phyloP scores from a whole-genome alignment of 257 asterid species.

The Solanum piurae region DNA sequence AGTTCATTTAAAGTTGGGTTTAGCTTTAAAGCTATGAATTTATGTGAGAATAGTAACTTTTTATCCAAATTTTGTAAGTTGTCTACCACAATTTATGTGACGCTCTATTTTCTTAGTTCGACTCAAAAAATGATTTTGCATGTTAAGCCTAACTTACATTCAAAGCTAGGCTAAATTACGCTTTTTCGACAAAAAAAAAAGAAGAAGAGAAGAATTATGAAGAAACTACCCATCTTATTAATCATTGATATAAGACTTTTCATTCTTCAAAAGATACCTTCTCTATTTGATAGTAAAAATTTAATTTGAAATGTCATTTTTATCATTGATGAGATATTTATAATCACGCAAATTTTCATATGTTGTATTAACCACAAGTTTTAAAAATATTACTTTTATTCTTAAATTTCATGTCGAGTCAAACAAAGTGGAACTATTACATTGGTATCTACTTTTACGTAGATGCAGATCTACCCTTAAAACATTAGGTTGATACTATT shows the following conservation, averaged over 20 bases:
- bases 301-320: background rate
- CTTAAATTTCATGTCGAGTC: rapidly evolving
- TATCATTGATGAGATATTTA: background rate
- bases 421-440: background rate
- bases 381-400: background rate
- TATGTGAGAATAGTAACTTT: background rate
- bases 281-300: background rate
- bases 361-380: background rate
- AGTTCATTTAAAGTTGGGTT: rapidly evolving
- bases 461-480: background rate
- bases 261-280: background rate
- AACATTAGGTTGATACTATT: background rate
- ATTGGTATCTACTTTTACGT: background rate
- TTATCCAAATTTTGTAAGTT: rapidly evolving
- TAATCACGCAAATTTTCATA: background rate
- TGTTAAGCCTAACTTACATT: background rate
- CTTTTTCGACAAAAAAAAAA: too few relatives aligned
- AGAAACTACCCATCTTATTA: rapidly evolving
- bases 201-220: background rate
- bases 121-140: background rate
- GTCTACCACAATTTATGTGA: background rate
- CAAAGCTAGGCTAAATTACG: background rate
- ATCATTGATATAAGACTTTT: background rate
- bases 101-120: rapidly evolving
- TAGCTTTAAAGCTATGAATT: background rate